Percentiles rank a stretch among this genome's conserved stretches.
Evolutionary conservation across 768 basidiomycete genomes (phyloP).

Genomic region (Pilatotrama ljubarskyi): DNA sequence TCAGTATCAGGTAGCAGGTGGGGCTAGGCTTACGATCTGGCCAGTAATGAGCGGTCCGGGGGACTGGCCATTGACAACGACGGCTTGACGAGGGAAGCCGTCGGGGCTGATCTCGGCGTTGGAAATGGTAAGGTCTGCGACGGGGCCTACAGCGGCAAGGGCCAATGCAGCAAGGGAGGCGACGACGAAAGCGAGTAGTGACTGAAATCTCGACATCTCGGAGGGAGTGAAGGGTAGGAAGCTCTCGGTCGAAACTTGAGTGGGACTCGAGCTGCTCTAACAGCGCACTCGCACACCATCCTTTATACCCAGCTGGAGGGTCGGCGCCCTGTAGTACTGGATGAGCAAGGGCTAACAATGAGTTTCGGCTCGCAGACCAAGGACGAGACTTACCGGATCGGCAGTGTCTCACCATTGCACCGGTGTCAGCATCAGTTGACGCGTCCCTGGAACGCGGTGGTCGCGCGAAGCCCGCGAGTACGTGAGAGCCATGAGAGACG

Average conservation of each 20-base stretch:
- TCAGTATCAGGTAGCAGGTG: neutral
- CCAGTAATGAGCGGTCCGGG: constrained; percentile 24
- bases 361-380: neutral
- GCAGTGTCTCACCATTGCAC: neutral
- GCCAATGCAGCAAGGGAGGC: constrained; percentile 1
- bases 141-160: constrained; percentile 17
- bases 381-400: neutral
- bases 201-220: constrained; percentile 16
- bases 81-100: constrained; percentile 26
- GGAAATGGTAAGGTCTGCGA: constrained; percentile 20
- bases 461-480: constrained; percentile 5
- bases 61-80: constrained; percentile 19
- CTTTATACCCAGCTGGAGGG: constrained; percentile 2
- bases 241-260: neutral
- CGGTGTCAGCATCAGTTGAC: neutral
- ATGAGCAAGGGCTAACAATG: neutral
- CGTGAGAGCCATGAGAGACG: neutral
- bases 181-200: constrained; percentile 11
- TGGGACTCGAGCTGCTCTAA: constrained; percentile 5
- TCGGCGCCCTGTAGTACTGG: neutral
- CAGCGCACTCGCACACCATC: neutral
- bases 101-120: constrained; percentile 29
- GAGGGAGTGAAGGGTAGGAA: neutral
- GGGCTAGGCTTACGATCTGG: constrained; percentile 10
- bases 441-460: constrained; percentile 13